A percentile compares a stretch with the other conserved stretches of the same genome.
Evolutionary conservation across 768 basidiomycete species (phyloP).

Genomic region (Lactarius sanguifluus): DNA sequence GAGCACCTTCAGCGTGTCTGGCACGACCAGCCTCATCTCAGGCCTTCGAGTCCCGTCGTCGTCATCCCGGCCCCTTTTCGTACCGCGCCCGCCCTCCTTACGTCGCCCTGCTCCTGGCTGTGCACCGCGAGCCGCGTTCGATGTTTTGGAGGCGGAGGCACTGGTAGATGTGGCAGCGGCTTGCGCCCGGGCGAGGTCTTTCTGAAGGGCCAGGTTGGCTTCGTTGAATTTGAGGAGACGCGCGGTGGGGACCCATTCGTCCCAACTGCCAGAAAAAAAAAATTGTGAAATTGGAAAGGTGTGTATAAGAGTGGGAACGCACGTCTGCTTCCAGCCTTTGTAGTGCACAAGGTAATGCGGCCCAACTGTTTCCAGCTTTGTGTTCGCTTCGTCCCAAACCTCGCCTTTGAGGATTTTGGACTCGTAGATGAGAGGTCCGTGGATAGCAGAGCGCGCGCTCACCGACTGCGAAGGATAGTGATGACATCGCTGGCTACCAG

Average conservation of each 20-base stretch:
- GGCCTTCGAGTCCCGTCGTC: conserved; percentile 78
- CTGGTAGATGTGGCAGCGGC: conserved; percentile 42
- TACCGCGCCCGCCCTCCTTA: conserved; percentile 65
- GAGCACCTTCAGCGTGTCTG: conserved; percentile 83
- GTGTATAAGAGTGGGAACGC: conserved; percentile 33
- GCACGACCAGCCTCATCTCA: conserved; percentile 88
- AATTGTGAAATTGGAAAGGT: not conserved
- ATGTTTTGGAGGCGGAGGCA: conserved; percentile 36
- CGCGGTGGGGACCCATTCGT: conserved; percentile 88
- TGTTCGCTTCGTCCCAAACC: conserved; percentile 61
- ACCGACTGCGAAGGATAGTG: conserved; percentile 20
- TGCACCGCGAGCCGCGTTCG: conserved; percentile 30
- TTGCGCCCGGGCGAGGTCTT: conserved; percentile 53
- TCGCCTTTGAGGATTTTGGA: conserved; percentile 81
- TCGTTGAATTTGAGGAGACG: conserved; percentile 87
- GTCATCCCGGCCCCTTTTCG: conserved; percentile 75
- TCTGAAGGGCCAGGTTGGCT: conserved; percentile 74
- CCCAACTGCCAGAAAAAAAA: conserved; percentile 61
- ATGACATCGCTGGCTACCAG: conserved; percentile 19
- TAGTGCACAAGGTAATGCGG: conserved; percentile 96
- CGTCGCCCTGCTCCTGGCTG: conserved; percentile 36
- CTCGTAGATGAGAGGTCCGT: conserved; percentile 94
- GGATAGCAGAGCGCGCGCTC: conserved; percentile 93
- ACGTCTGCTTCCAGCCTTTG: conserved; percentile 99
- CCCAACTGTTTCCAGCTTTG: conserved; percentile 60